A percentile compares a stretch with the other conserved stretches of the same genome.
phyloP scores from a whole-genome alignment of 257 asterid genomes.

The Rehmannia glutinosa region DNA sequence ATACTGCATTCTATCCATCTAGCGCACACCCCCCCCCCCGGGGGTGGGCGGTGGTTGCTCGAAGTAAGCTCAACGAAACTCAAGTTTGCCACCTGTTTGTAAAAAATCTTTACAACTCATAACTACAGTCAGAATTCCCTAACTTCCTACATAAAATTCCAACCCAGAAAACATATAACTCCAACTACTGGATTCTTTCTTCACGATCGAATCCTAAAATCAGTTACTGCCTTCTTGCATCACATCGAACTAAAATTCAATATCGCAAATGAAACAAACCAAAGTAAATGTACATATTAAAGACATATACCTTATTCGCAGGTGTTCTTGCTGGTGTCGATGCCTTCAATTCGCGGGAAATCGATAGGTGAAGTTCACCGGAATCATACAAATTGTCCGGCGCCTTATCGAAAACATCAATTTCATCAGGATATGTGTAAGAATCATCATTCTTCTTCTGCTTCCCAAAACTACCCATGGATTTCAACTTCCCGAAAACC shows the following conservation, averaged over 20 bases:
- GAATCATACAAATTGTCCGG: slow-evolving; percentile 63
- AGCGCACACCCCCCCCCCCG: not conserved
- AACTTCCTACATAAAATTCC: not conserved
- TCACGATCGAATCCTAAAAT: slow-evolving; percentile 7
- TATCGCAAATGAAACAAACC: no score
- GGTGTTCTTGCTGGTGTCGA: slow-evolving; percentile 62
- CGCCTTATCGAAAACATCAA: slow-evolving; percentile 47
- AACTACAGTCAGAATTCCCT: not conserved
- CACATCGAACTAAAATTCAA: not conserved
- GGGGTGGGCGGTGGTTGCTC: no score
- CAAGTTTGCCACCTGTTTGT: not conserved
- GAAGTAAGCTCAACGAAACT: slow-evolving; percentile 7
- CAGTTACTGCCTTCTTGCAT: not conserved
- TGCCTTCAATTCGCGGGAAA: slow-evolving; percentile 67
- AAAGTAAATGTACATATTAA: not conserved
- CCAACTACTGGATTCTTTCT: not conserved
- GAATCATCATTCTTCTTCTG: slow-evolving; percentile 39
- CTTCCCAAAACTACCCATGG: slow-evolving; percentile 44
- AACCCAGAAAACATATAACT: not conserved
- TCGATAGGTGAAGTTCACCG: slow-evolving; percentile 60
- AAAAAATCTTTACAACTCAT: not conserved
- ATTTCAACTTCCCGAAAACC: slow-evolving; percentile 77
- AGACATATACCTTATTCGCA: slow-evolving; percentile 51
- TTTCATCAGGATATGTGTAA: slow-evolving; percentile 44
- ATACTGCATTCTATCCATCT: not conserved